Percentiles rank a stretch among this genome's conserved stretches.
Evolutionary conservation across 208 protist species (phyloP).

Genomic region (Trypanosoma platydactyli): DNA sequence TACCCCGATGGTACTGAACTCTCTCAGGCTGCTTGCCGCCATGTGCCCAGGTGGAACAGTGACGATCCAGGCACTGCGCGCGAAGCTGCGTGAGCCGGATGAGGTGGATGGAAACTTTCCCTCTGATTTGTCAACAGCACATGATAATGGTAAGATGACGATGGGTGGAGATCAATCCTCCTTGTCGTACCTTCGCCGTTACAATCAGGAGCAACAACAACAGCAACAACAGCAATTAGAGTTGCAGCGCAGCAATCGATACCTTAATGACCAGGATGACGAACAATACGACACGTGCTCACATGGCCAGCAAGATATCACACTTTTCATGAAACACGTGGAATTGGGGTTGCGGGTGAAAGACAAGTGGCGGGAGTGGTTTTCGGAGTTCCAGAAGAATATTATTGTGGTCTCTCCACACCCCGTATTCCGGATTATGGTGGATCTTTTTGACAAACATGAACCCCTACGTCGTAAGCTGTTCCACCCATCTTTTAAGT

Average conservation of each 20-base stretch:
- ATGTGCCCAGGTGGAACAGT: conserved; percentile 63
- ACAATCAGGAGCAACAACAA: conserved; percentile 12
- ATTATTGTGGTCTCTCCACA: conserved; percentile 88
- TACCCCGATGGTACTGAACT: conserved; percentile 70
- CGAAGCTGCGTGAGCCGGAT: conserved; percentile 53
- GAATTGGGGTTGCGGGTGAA: conserved; percentile 74
- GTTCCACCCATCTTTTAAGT: conserved; percentile 90
- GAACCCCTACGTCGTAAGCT: conserved; percentile 87
- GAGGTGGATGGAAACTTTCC: conserved; percentile 14
- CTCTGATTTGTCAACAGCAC: not conserved
- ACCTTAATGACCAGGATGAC: conserved; percentile 19
- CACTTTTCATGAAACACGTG: conserved; percentile 84
- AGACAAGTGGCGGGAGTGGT: conserved; percentile 89
- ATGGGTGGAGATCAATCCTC: not conserved
- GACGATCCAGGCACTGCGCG: conserved; percentile 68
- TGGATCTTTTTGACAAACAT: conserved; percentile 91
- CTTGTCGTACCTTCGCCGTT: conserved; percentile 1
- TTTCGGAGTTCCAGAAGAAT: conserved; percentile 84
- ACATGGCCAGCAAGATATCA: conserved; percentile 50
- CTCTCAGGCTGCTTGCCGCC: conserved; percentile 74
- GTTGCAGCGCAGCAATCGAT: conserved; percentile 7
- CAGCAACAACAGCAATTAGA: conserved; percentile 2
- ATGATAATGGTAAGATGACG: not conserved
- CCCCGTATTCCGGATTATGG: conserved; percentile 87
- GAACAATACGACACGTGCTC: conserved; percentile 15